A percentile compares a stretch with the other conserved stretches of the same genome.
Conservation (phyloP, 2,329 filamentous ascomycete genomes). For the Pseudogymnoascus sp. region DNA sequence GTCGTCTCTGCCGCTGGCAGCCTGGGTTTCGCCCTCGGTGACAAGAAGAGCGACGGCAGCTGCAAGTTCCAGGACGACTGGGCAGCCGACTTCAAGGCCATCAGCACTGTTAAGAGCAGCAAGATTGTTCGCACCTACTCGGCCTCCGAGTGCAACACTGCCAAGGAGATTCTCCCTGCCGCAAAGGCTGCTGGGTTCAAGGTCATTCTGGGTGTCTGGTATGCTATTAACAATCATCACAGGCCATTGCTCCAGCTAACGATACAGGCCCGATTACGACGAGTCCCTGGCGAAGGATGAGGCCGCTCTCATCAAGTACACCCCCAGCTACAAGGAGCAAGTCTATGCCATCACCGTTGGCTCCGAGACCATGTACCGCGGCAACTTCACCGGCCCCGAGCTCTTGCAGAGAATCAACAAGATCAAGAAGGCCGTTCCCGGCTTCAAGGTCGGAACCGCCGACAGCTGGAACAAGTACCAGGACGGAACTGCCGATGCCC, state of each 20-base stretch:
- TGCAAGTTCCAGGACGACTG: slow-evolving; percentile 60
- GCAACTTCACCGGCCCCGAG: slow-evolving; percentile 53
- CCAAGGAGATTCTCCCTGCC: slow-evolving; percentile 54
- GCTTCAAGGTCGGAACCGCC: slow-evolving; percentile 55
- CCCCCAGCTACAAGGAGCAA: slow-evolving; percentile 43
- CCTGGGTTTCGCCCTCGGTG: slow-evolving; percentile 59
- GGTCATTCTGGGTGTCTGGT: slow-evolving; percentile 65
- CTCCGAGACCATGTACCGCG: slow-evolving; percentile 62
- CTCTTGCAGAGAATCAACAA: slow-evolving; percentile 54
- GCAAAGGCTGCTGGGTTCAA: slow-evolving; percentile 57
- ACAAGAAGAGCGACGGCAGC: slow-evolving; percentile 49
- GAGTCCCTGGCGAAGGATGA: slow-evolving; percentile 54
- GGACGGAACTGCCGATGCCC: slow-evolving; percentile 57
- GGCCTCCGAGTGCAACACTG: slow-evolving; percentile 57
- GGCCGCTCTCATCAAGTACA: slow-evolving; percentile 44
- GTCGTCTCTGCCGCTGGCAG: slow-evolving; percentile 44
- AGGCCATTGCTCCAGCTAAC: background rate
- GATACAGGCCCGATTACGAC: slow-evolving; percentile 50
- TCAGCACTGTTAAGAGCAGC: slow-evolving; percentile 40
- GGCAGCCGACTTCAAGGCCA: slow-evolving; percentile 54
- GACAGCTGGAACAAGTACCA: slow-evolving; percentile 67
- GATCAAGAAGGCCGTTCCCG: slow-evolving; percentile 47
- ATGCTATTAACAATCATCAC: slow-evolving; percentile 21
- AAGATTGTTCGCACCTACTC: slow-evolving; percentile 59
- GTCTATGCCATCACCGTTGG: slow-evolving; percentile 64